phyloP scores from a whole-genome alignment of 164 flowering plant species.

The Sextonia rubra region DNA sequence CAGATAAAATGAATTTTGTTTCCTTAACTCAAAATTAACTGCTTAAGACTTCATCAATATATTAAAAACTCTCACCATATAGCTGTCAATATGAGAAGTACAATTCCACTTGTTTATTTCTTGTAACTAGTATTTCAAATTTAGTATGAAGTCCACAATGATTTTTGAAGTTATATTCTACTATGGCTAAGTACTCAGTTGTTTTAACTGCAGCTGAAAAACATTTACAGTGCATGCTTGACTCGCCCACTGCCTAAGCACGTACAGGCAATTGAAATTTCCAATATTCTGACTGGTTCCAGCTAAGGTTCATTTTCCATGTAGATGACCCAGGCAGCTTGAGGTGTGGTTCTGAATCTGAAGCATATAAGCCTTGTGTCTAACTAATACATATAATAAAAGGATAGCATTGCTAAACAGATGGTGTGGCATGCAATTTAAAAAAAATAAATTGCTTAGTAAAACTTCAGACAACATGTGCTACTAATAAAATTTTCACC shows the following conservation, averaged over 20 bases:
- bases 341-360: not conserved
- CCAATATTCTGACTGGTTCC: not conserved
- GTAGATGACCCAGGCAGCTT: not conserved
- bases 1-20: not conserved
- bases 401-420: not conserved
- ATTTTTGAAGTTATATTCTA: too few relatives aligned
- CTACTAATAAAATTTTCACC: not conserved
- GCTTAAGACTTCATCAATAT: not conserved
- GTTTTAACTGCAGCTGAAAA: too few relatives aligned
- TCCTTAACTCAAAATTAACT: not conserved
- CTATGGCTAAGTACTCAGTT: too few relatives aligned
- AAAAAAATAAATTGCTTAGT: not conserved
- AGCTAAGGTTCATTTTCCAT: not conserved
- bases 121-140: too few relatives aligned
- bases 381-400: not conserved
- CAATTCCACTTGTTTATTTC: not conserved
- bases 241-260: not conserved
- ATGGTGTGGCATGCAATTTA: not conserved
- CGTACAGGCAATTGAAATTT: not conserved
- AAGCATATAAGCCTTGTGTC: not conserved
- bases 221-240: not conserved
- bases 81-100: not conserved
- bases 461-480: not conserved
- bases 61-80: not conserved
- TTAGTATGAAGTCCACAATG: too few relatives aligned